Evolutionary conservation across 371 early-diverging fungal species (phyloP), one percentile per base, ranked within the genome.

Genomic region (Rhizomucor pusillus): DNA sequence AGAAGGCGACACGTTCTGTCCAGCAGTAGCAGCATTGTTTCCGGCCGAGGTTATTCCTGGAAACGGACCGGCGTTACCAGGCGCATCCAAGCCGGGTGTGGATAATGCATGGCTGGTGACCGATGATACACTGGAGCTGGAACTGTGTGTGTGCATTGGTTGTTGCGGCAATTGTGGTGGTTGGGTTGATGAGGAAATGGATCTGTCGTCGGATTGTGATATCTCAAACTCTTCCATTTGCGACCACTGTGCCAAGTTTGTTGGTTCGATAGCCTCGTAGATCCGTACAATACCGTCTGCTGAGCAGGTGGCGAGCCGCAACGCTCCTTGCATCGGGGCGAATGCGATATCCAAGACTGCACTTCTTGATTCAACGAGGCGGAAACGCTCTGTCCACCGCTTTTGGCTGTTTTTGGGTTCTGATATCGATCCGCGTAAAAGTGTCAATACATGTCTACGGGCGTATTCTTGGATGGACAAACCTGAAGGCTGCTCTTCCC

Each of bases 281-380:
- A 97, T 88, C 52, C 93, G 79, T 33, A 95, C 82, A 37, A 80
- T 76, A 18, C 96, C 95, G 73, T 97, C 95, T 0, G 94, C 84
- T 13, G 91, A 87, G 41, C 80, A 81, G 1, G 92, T 80, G 1
- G 97, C 90, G 56, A 94, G 66, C 62, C 90, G 81, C 34, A 92
- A 67, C 1, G 91, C 89, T 25, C 83, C 65, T 57, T 85, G 84
- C 46, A 79, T 75, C 11, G 95, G 97, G 19, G 94, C 87, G 80
- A 97, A 97, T 54, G 87, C 90, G 14, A 97, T 81, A 73, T 90
- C 92, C 56, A 90, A 85, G 2, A 95, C 92, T 1, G 90, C 77
- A 10, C 88, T 91, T 50, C 77, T 77, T 40, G 82, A 81, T 34
- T 94, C 93, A 4, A 81, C 76, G 13, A 94, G 60, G 14, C 84